Conservation (phyloP, 345 rosid species). For the Dipteronia dyeriana region DNA sequence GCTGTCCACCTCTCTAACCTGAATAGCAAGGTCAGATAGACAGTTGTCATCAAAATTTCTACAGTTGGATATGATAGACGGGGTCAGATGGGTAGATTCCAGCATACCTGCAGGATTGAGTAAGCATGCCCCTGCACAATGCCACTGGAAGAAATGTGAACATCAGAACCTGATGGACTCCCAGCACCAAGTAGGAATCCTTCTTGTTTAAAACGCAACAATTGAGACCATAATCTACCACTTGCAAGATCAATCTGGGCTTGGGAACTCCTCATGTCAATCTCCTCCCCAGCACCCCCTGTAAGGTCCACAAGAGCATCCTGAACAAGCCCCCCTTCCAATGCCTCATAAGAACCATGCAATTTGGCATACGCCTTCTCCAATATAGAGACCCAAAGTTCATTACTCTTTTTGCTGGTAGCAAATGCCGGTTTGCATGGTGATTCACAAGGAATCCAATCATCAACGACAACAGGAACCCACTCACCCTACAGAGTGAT, state of each 20-base stretch:
- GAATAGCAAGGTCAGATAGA: slow-evolving; percentile 19
- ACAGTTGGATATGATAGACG: background rate
- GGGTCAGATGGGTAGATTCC: slow-evolving; percentile 9
- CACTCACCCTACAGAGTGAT: slow-evolving; percentile 82
- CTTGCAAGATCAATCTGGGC: slow-evolving; percentile 99
- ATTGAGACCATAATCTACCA: slow-evolving; percentile 98
- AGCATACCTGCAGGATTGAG: slow-evolving; percentile 82
- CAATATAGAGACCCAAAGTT: slow-evolving; percentile 94
- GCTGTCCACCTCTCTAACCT: slow-evolving; percentile 99
- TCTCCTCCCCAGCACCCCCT: slow-evolving; percentile 99
- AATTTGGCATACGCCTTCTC: slow-evolving; percentile 99
- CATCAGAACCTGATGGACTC: slow-evolving; percentile 99
- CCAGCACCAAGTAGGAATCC: slow-evolving; percentile 99
- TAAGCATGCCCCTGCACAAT: slow-evolving; percentile 99
- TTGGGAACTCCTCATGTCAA: slow-evolving; percentile 98
- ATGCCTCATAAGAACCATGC: slow-evolving; percentile 98
- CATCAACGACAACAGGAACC: slow-evolving; percentile 99
- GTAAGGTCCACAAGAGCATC: slow-evolving; percentile 99
- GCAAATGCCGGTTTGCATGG: slow-evolving; percentile 98
- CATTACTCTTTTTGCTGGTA: slow-evolving; percentile 87
- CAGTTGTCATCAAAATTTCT: background rate
- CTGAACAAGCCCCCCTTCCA: slow-evolving; percentile 99
- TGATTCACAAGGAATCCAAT: slow-evolving; percentile 99
- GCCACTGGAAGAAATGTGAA: slow-evolving; percentile 97
- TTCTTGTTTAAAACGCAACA: slow-evolving; percentile 95